These are phyloP conservation scores for Cinnamomum micranthum DNA, from an alignment of 164 flowering plant genomes.

Conservation along the genomic window DNA sequence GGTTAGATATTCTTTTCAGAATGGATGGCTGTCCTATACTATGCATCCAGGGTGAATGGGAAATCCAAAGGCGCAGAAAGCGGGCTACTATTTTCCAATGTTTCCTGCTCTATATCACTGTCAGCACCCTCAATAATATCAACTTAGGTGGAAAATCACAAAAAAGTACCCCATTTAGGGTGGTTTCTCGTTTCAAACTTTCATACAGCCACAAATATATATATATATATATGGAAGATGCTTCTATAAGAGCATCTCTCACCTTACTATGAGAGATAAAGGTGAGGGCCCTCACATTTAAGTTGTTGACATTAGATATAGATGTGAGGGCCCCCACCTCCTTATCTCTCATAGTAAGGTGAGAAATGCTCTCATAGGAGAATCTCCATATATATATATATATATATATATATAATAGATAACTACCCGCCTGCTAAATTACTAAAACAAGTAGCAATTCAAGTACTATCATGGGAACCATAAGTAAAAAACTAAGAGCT, in stretches of 20 bases:
- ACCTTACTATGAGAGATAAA: too few relatives aligned
- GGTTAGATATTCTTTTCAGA: neutral
- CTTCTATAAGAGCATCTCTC: too few relatives aligned
- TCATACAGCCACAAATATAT: neutral
- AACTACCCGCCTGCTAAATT: too few relatives aligned
- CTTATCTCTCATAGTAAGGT: too few relatives aligned
- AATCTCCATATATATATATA: too few relatives aligned
- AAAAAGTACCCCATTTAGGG: neutral
- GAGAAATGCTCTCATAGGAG: too few relatives aligned
- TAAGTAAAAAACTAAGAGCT: too few relatives aligned
- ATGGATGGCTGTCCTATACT: neutral
- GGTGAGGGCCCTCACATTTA: too few relatives aligned
- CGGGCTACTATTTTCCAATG: neutral
- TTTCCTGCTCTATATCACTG: neutral
- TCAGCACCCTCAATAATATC: neutral
- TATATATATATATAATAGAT: neutral
- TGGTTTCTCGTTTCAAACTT: neutral
- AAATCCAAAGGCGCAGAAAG: neutral
- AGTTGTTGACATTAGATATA: too few relatives aligned
- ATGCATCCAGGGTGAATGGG: neutral
- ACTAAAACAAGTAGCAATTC: neutral
- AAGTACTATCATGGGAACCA: neutral
- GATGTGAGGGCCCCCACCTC: too few relatives aligned
- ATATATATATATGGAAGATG: too few relatives aligned
- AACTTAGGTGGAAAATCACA: neutral